Evolutionary conservation across 129 eudicot genomes (phyloP).

Genomic region (Centella asiatica): DNA sequence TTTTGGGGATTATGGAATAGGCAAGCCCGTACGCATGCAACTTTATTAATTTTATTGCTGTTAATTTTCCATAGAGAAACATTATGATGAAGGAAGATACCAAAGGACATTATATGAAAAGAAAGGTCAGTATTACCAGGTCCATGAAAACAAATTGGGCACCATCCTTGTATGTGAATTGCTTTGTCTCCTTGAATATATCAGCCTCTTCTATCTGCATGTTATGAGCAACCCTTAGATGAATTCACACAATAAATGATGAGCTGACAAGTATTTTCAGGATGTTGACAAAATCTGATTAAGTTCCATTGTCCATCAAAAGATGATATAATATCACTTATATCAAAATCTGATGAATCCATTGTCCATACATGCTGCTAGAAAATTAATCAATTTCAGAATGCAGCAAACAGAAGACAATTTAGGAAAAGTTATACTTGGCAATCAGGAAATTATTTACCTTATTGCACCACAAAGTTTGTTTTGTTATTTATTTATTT

Average conservation of each 20-base stretch:
- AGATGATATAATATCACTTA: too few species aligned
- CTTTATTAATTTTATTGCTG: neutral
- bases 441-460: neutral
- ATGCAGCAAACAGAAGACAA: neutral
- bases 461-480: neutral
- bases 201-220: slow-evolving; percentile 73
- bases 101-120: slow-evolving; percentile 6
- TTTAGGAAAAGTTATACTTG: neutral
- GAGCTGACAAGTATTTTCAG: neutral
- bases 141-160: slow-evolving; percentile 91
- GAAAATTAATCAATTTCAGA: neutral
- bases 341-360: too few species aligned
- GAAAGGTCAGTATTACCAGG: slow-evolving; percentile 33
- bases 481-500: too few species aligned
- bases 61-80: neutral
- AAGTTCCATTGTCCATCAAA: too few species aligned
- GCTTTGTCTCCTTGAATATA: slow-evolving; percentile 76
- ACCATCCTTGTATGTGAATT: slow-evolving; percentile 87
- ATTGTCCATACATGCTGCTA: too few species aligned
- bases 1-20: too few species aligned
- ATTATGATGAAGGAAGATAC: neutral
- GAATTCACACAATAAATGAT: neutral
- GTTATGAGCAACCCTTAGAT: too few species aligned
- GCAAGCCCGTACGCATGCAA: too few species aligned
- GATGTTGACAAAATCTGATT: too few species aligned